Evolutionary conservation across 2,329 filamentous ascomycete genomes (phyloP).

Genomic region (Sporothrix pallida): DNA sequence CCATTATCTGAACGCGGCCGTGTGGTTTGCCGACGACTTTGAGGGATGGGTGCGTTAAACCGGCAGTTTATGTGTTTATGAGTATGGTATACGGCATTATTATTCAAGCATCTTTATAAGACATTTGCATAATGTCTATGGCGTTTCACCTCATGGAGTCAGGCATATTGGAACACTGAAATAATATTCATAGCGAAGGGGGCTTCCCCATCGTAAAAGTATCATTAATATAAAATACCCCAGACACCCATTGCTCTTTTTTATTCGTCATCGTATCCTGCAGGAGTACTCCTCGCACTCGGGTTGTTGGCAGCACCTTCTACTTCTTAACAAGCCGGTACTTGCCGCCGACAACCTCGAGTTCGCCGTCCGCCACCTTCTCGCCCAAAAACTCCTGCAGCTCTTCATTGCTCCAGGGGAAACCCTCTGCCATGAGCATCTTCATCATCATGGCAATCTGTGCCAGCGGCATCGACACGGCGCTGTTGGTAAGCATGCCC

Average conservation of each 20-base stretch:
- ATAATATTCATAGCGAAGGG: background rate
- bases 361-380: slow-evolving; percentile 73
- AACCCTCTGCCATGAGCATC: slow-evolving; percentile 86
- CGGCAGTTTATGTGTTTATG: background rate
- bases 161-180: background rate
- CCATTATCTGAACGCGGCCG: slow-evolving; percentile 69
- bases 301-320: background rate
- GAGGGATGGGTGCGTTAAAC: slow-evolving; percentile 61
- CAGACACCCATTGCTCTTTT: background rate
- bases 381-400: slow-evolving; percentile 77
- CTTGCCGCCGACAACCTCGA: slow-evolving; percentile 73
- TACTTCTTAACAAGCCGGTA: slow-evolving; percentile 69
- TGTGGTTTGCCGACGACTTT: slow-evolving; percentile 76
- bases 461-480: slow-evolving; percentile 75
- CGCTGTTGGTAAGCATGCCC: slow-evolving; percentile 93
- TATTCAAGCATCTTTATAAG: slow-evolving; percentile 1
- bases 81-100: background rate
- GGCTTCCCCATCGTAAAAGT: background rate
- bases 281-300: too few species aligned
- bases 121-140: background rate
- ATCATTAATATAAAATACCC: background rate
- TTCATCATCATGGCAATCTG: slow-evolving; percentile 95
- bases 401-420: slow-evolving; percentile 88
- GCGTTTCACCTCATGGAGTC: background rate
- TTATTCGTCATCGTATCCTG: background rate